A percentile compares a stretch with the other conserved stretches of the same genome.
Conservation (phyloP, 345 rosid genomes). For the Eucalyptus marginata region DNA sequence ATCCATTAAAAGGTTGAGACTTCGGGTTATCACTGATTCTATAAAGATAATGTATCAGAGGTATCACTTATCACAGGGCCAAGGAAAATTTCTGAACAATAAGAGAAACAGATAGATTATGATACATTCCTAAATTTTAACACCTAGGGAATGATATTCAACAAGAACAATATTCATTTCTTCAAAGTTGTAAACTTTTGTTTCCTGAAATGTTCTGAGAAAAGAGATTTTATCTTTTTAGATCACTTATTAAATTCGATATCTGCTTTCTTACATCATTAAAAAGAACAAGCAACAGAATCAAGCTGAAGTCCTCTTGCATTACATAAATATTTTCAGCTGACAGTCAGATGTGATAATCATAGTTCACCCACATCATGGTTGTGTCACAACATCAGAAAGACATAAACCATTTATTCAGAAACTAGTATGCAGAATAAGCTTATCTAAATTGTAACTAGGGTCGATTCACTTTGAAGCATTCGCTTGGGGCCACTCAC, state of each 20-base stretch:
- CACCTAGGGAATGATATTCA: not conserved
- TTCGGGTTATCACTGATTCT: not conserved
- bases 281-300: not conserved
- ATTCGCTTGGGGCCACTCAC: not conserved
- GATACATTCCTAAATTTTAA: not conserved
- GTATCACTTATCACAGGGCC: not conserved
- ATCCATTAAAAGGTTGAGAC: not conserved
- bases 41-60: not conserved
- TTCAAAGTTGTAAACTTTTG: not conserved
- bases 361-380: not conserved
- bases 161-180: not conserved
- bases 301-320: not conserved
- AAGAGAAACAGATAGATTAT: not conserved
- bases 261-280: not conserved
- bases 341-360: not conserved
- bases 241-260: not conserved
- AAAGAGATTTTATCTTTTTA: not conserved
- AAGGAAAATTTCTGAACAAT: not conserved
- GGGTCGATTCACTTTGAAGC: not conserved
- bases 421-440: not conserved
- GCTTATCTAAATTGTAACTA: not conserved
- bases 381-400: not conserved
- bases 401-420: not conserved
- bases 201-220: not conserved
- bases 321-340: not conserved